Base-by-base conservation (phyloP, 2,329 filamentous ascomycete genomes). In the Torrubiella hemipterigena region DNA sequence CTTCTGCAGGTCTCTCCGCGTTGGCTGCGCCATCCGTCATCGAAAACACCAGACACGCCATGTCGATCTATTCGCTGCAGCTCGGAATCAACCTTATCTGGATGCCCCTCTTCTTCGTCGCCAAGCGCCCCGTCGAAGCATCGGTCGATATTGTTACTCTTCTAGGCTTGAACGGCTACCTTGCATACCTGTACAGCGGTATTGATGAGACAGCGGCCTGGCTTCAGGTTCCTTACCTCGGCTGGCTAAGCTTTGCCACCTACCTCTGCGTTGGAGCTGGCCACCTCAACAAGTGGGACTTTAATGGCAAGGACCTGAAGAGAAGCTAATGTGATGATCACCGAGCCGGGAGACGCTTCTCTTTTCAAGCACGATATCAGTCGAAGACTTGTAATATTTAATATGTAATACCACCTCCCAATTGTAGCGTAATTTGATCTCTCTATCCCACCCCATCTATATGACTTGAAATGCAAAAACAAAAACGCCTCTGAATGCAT, bases 101-200 rank as follows among this genome's bases (percentile, higher is more conserved):
- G 84, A 95, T 86, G 72, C 89, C 89, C 10, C 69, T 95, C 9
- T 95, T 95, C 69, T 95, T 94, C 51, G 69, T 72, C n/a, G 50
- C 79, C 30, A 77, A 78, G 41, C 72, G 73, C 12, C 85, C 86
- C 2, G 65, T 79, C 31, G 72, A 75, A 48, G 86, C 87, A 4
- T 74, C 83, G 6, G 67, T 69, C 17, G 83, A 95, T 51, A 78
- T 93, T 30, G 57, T 82, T 17, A 67, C 77, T 1, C 64, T 95
- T 7, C 63, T 79, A 1, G 84, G 80, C 7, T 61, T 79, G 18
- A 81, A 83, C 29, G 71, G 67, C 6, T 87, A 85, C 44, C 57
- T 95, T 30, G 69, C 81, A 11, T 81, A 80, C 47, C 58, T 81
- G 35, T 95, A 84, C 77, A 73, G 73, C 38, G 64, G 74, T 39